Percentiles rank a stretch among this genome's conserved stretches.
Evolutionary conservation across 176 grass and related monocot species (phyloP).

Genomic region (Panicum miliaceum): DNA sequence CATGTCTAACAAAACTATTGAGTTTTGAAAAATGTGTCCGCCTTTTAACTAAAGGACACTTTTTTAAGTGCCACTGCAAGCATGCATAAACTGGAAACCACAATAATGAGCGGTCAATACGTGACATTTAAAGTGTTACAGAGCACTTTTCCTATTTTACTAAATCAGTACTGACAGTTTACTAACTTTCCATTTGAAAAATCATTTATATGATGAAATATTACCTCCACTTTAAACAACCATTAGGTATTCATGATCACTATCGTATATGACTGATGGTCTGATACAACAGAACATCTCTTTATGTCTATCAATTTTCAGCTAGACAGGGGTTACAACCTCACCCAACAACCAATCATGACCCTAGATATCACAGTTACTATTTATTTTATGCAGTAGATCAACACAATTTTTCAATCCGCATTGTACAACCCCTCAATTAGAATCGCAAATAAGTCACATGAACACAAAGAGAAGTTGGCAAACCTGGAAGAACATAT

Average conservation of each 20-base stretch:
- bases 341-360: constrained; percentile 23
- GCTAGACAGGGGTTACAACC: not conserved
- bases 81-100: too few species aligned
- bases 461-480: constrained; percentile 27
- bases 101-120: not conserved
- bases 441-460: constrained; percentile 33
- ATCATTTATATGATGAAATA: not conserved
- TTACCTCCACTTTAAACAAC: not conserved
- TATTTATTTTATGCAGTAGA: constrained; percentile 25
- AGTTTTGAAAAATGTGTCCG: too few species aligned
- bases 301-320: constrained; percentile 3
- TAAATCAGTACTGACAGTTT: not conserved
- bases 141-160: not conserved
- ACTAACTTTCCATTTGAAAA: not conserved
- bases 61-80: too few species aligned
- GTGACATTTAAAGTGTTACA: not conserved
- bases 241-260: not conserved
- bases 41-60: too few species aligned
- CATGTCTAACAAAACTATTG: too few species aligned
- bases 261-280: not conserved
- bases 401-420: constrained; percentile 15
- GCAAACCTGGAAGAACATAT: constrained; percentile 89
- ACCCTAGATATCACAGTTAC: not conserved
- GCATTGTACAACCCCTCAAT: not conserved
- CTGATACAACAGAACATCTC: constrained; percentile 17